These are phyloP conservation scores for Passalora sequoiae DNA, from an alignment of 2,329 filamentous ascomycete genomes.

Conservation along the genomic window DNA sequence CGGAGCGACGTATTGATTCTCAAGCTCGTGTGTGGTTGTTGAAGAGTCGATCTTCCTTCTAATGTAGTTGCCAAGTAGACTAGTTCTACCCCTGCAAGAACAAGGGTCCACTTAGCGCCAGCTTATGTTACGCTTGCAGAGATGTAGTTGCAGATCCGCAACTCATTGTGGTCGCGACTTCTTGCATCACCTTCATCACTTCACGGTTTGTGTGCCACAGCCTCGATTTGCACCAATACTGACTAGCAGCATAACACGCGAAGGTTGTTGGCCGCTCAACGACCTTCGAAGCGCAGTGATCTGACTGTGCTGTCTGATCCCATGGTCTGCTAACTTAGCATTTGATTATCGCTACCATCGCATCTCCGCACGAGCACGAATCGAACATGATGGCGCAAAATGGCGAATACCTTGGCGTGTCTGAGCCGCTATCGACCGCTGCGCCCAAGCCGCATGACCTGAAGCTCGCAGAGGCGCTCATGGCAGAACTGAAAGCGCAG, in stretches of 20 bases:
- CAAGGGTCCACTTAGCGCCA: no score
- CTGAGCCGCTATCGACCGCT: slow-evolving; percentile 64
- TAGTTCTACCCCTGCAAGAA: no score
- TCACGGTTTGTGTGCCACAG: neutral
- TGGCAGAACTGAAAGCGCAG: slow-evolving; percentile 78
- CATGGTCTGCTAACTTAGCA: no score
- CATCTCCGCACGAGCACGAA: no score
- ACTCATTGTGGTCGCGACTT: no score
- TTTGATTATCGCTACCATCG: no score
- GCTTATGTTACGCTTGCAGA: no score
- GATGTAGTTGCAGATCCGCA: no score
- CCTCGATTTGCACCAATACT: neutral
- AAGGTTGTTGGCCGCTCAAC: neutral
- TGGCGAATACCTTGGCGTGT: slow-evolving; percentile 16
- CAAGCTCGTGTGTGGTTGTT: no score
- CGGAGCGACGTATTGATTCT: no score
- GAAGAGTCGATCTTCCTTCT: no score
- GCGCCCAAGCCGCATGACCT: slow-evolving; percentile 74
- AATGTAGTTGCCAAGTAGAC: no score
- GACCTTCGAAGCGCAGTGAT: neutral
- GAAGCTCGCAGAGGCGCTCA: slow-evolving; percentile 68
- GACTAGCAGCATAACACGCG: neutral
- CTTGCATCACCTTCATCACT: neutral
- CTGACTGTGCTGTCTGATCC: neutral
- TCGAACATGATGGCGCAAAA: slow-evolving; percentile 22